Percentiles rank a stretch among this genome's conserved stretches.
phyloP scores from a whole-genome alignment of 2,329 filamentous ascomycete genomes.

The Nemania abortiva region DNA sequence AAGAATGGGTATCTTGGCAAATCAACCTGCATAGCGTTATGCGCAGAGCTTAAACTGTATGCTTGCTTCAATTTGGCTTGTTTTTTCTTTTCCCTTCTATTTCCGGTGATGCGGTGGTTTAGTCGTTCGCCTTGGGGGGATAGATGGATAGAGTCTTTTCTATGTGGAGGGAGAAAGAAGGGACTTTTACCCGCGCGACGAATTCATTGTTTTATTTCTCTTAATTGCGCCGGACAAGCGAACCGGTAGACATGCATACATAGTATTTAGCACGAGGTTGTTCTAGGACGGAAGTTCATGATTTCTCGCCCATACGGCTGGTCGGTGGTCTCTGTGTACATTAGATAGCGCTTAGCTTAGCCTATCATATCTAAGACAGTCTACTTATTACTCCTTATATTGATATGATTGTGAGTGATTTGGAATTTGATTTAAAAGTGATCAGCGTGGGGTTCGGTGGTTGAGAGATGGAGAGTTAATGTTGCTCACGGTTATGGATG shows the following conservation, averaged over 20 bases:
- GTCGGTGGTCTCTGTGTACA: too few relatives aligned
- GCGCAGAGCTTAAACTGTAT: constrained; percentile 6
- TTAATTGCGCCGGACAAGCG: too few relatives aligned
- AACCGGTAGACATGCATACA: too few relatives aligned
- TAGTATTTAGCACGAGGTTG: too few relatives aligned
- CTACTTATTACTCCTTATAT: not conserved
- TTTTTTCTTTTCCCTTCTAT: not conserved
- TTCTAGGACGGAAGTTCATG: too few relatives aligned
- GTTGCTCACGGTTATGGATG: too few relatives aligned
- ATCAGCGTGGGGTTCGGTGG: too few relatives aligned
- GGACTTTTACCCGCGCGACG: not conserved
- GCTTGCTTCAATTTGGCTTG: not conserved
- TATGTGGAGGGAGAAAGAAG: not conserved
- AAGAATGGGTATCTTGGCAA: constrained; percentile 10
- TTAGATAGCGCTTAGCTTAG: not conserved
- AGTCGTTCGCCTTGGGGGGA: not conserved
- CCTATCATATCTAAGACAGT: not conserved
- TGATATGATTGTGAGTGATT: too few relatives aligned
- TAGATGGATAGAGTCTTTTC: not conserved
- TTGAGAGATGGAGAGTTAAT: too few relatives aligned
- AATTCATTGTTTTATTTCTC: not conserved
- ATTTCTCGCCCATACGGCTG: too few relatives aligned
- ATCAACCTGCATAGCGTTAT: constrained; percentile 19
- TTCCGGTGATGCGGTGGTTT: not conserved
- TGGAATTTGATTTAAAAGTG: too few relatives aligned